phyloP scores from a whole-genome alignment of 495 filamentous ascomycete genomes.

The Lasiosphaeria hispida region DNA sequence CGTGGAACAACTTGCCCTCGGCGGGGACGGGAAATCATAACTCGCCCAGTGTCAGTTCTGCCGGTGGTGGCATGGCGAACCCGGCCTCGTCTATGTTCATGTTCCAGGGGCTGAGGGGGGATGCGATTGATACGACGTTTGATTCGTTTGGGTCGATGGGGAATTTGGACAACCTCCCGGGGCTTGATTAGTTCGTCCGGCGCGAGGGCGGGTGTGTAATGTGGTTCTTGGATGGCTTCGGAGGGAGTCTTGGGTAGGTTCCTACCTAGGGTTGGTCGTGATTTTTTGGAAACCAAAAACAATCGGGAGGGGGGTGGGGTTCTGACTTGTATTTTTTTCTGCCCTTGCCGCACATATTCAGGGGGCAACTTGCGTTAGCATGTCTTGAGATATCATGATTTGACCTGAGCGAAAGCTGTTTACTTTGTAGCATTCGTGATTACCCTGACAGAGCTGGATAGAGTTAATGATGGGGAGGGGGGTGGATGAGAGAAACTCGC shows the following conservation, averaged over 20 bases:
- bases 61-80: neutral
- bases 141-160: constrained; percentile 26
- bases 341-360: too few relatives aligned
- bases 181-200: constrained; percentile 27
- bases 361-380: too few relatives aligned
- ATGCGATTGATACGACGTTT: constrained; percentile 15
- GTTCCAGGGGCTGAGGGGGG: constrained; percentile 25
- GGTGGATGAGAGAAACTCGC: too few relatives aligned
- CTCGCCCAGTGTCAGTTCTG: neutral
- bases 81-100: constrained; percentile 24
- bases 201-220: neutral
- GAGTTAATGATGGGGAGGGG: too few relatives aligned
- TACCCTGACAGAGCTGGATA: too few relatives aligned
- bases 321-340: too few relatives aligned
- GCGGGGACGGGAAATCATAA: constrained; percentile 8
- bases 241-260: neutral
- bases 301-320: too few relatives aligned
- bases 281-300: too few relatives aligned
- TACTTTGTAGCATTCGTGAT: too few relatives aligned
- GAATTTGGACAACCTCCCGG: constrained; percentile 29
- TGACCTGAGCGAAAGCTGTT: too few relatives aligned
- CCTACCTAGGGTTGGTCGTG: too few relatives aligned
- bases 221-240: neutral
- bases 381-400: too few relatives aligned
- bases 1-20: constrained; percentile 34